Base-by-base conservation (phyloP, 2,329 filamentous ascomycete genomes). In the Neophaeococcomyces mojaviensis region DNA sequence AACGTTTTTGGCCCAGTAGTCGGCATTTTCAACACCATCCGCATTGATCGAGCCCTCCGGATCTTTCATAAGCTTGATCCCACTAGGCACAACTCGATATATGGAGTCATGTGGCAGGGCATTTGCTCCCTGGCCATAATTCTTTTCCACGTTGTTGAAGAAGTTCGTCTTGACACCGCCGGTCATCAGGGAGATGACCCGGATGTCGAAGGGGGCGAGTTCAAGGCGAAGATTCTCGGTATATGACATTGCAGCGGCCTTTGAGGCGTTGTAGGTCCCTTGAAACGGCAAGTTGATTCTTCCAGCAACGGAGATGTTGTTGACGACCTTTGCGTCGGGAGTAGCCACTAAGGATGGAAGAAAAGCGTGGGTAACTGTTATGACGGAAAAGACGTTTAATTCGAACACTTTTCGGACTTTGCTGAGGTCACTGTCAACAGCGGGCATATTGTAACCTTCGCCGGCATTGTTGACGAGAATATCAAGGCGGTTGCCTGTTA, bases 231-330 rank as follows among this genome's bases (percentile, higher is more conserved):
- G 59, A 1, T 72, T 76, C 47, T 79, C 69, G 46, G 70, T 73
- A 58, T 76, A 79, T 1, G 68, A 65, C 56, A 79, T 74, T 18
- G 79, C 56, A 1, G 78, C 77, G 0, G 76, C 77, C 59, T 81
- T 80, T 30, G 71, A 64, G 26, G 55, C 60, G 20, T 49, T 58
- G 38, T 65, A 67, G 37, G 60, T 44, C 24, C 54, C 56, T 20
- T 61, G 57, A 36, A 56, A 67, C 1, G 66, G 65, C 8, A 61
- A 46, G 2, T 51, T 38, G 13, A 57, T 34, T 46, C 59, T 40
- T 10, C 35, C 22, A 1, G 49, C 55, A 31, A 59, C 41, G 1
- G 59, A 62, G 4, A 48, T 55, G 19, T 57, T 52, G 49, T 62
- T 62, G 3, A 59, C 51, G 9, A 64, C 42, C 4, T 53, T 50